Evolutionary conservation across 73 alveolate species (phyloP).

Genomic region (Paramecium tetraurelia): DNA sequence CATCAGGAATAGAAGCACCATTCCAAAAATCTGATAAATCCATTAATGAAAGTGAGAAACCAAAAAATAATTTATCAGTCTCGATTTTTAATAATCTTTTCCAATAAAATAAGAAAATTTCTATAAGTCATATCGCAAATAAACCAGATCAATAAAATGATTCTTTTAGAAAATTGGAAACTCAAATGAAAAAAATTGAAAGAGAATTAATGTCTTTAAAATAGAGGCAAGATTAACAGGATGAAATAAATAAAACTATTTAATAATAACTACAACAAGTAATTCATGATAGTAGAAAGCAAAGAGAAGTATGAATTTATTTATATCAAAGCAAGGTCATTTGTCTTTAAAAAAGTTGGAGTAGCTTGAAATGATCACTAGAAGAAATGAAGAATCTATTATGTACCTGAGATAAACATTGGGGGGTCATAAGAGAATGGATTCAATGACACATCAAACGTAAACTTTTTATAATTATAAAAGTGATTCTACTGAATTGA

Average conservation of each 20-base stretch:
- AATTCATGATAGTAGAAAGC: background rate
- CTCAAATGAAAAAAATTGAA: background rate
- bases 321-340: background rate
- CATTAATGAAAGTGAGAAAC: background rate
- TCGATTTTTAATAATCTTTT: background rate
- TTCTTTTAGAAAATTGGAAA: background rate
- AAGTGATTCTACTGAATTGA: conserved; percentile 32
- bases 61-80: conserved; percentile 6
- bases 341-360: background rate
- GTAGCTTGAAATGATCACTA: background rate
- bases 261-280: background rate
- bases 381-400: conserved; percentile 11
- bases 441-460: conserved; percentile 7
- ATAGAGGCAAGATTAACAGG: background rate
- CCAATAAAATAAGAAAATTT: background rate
- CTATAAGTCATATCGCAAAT: background rate
- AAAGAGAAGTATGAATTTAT: background rate
- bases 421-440: background rate
- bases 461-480: background rate
- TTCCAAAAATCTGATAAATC: background rate
- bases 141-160: background rate
- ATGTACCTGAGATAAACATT: background rate
- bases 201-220: background rate
- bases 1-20: background rate
- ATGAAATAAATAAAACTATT: background rate